These are phyloP conservation scores for Inosperma sp. DNA, from an alignment of 768 basidiomycete genomes.

Conservation along the genomic window DNA sequence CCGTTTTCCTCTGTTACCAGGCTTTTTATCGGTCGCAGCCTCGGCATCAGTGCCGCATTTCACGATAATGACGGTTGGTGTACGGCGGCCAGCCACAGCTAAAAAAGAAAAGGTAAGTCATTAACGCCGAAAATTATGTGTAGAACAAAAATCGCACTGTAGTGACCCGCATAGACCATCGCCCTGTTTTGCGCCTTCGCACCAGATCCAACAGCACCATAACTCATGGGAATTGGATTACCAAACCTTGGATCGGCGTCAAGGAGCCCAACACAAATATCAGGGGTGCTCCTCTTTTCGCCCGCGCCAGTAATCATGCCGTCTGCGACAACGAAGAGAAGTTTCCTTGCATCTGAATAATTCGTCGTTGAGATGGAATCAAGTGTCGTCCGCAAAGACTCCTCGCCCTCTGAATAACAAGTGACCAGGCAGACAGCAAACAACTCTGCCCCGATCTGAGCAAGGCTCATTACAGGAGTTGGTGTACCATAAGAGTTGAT, in stretches of 20 bases:
- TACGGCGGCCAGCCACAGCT: constrained; percentile 84
- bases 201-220: constrained; percentile 86
- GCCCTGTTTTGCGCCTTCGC: constrained; percentile 88
- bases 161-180: constrained; percentile 99
- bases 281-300: constrained; percentile 93
- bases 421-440: constrained; percentile 96
- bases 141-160: constrained; percentile 57
- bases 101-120: constrained; percentile 10
- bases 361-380: constrained; percentile 89
- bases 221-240: constrained; percentile 92
- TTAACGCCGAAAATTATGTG: background rate
- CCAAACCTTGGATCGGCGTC: constrained; percentile 96
- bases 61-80: constrained; percentile 90
- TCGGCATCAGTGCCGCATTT: constrained; percentile 94
- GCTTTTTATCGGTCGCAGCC: constrained; percentile 79
- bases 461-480: constrained; percentile 71
- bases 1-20: constrained; percentile 97
- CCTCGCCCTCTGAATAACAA: constrained; percentile 96
- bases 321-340: constrained; percentile 92
- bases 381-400: constrained; percentile 83
- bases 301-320: constrained; percentile 99
- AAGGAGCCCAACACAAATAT: constrained; percentile 87
- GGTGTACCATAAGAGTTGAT: constrained; percentile 42
- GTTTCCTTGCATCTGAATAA: constrained; percentile 89
- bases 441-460: constrained; percentile 91